A percentile compares a stretch with the other conserved stretches of the same genome.
Conservation (phyloP, 1,139 yeast genomes). For the Hemisphaericaspora subhashii region DNA sequence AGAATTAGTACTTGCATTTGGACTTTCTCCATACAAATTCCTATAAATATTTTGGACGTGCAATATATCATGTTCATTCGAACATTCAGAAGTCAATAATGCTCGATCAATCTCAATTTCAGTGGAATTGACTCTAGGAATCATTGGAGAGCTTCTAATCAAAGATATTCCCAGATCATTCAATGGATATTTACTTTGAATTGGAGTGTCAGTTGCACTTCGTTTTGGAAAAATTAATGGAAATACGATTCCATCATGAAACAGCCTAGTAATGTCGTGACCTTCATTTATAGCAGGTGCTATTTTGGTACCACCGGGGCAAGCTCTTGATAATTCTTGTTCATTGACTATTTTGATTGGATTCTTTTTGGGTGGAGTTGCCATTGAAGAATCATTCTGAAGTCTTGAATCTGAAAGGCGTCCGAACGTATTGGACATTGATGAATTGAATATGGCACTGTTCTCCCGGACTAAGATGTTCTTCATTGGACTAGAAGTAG, state of each 20-base stretch:
- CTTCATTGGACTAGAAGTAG: background rate
- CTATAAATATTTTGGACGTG: conserved; percentile 12
- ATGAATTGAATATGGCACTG: background rate
- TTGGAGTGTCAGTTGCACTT: conserved; percentile 1
- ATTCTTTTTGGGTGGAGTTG: conserved; percentile 1
- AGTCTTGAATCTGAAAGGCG: conserved; percentile 1
- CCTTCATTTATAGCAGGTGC: background rate
- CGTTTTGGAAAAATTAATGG: background rate
- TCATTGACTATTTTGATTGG: background rate
- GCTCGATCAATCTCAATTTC: conserved; percentile 22
- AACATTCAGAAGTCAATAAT: conserved; percentile 22
- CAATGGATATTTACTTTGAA: background rate
- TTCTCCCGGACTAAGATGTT: background rate
- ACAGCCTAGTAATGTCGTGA: background rate
- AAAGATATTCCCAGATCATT: conserved; percentile 1
- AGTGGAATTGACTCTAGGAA: conserved; percentile 1
- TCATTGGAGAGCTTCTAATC: conserved; percentile 12
- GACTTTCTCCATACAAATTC: conserved; percentile 14
- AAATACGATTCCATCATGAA: conserved; percentile 1
- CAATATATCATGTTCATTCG: conserved; percentile 12
- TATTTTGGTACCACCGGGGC: background rate
- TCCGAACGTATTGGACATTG: conserved; percentile 1
- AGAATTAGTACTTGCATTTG: conserved; percentile 6
- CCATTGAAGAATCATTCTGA: conserved; percentile 1
- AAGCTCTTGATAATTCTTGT: background rate